Evolutionary conservation across 768 basidiomycete species (phyloP), one percentile per base, ranked within the genome.

Genomic region (Suillus subaureus): DNA sequence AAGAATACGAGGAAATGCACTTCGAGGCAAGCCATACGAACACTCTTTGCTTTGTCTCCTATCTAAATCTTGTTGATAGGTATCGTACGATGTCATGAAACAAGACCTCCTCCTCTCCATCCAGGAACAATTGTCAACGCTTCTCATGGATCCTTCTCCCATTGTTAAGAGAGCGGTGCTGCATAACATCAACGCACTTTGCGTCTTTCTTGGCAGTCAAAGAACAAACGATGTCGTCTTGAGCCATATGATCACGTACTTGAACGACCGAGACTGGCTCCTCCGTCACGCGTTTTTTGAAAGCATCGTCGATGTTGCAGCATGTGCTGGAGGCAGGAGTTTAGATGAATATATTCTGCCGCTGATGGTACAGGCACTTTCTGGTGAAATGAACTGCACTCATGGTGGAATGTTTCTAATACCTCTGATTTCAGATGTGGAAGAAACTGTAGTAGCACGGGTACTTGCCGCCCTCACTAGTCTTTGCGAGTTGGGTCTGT

Each of bases 281-380:
- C 78, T 99, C 61, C 86, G 97, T 2, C 87, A 89, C 71, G 93
- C 93, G 0, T 99, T 99, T 77, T 97, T 98, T 72, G 96, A 97
- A 74, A 92, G 92, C 66, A 94, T 97, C 35, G 94, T 98, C 23
- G 96, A 94, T 67, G 95, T 99, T 1, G 96, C 96, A 6, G 93
- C 92, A 0, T 97, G 94, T 78, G 94, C 96, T 4, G 96, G 96
- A 1, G 91, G 92, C 37, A 82, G 90, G 65, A 96, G 94, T 69
- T 74, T 99, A 70, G 97, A 99, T 73, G 96, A 98, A 71, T 99
- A 98, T 71, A 97, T 99, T 61, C 74, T 97, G n/a, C 97, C 97
- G 0, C 77, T 99, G 65, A 96, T 99, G 94, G 87, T 95, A 5
- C 96, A 98, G 70, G 95, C 96, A 0, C 78, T 99, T 33, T 95